Percentiles rank a stretch among this genome's conserved stretches.
Conservation (phyloP, 2,329 filamentous ascomycete species). For the Talaromyces sp. region DNA sequence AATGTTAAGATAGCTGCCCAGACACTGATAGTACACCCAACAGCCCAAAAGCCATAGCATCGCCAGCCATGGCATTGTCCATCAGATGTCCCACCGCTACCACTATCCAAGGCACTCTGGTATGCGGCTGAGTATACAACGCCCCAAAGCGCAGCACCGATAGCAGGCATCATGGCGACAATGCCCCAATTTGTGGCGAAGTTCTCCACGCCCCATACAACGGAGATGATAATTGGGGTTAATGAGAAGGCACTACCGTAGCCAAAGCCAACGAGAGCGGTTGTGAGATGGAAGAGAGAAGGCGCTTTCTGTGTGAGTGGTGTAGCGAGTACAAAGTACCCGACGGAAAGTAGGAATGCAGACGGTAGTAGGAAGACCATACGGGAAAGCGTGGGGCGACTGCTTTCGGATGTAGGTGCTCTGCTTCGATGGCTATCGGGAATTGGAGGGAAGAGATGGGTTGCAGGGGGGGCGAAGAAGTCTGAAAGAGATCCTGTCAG, state of each 20-base stretch:
- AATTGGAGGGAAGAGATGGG: conserved; percentile 59
- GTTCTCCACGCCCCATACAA: conserved; percentile 98
- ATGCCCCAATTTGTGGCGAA: conserved; percentile 99
- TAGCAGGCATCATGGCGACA: conserved; percentile 85
- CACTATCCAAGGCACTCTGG: conserved; percentile 44
- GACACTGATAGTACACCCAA: conserved; percentile 69
- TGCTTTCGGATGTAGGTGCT: conserved; percentile 30
- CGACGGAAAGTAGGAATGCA: conserved; percentile 71
- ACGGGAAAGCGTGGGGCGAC: conserved; percentile 68
- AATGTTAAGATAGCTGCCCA: conserved; percentile 75
- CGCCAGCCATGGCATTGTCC: conserved; percentile 76
- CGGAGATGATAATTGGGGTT: conserved; percentile 88
- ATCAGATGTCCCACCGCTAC: conserved; percentile 35
- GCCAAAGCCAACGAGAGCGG: conserved; percentile 80
- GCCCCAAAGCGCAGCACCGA: conserved; percentile 88
- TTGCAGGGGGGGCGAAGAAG: conserved; percentile 71
- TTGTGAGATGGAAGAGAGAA: conserved; percentile 82
- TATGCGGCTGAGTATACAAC: conserved; percentile 71
- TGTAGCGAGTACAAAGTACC: conserved; percentile 76
- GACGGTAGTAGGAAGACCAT: conserved; percentile 78
- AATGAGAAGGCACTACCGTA: conserved; percentile 92
- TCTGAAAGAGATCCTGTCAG: conserved; percentile 87
- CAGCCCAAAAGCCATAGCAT: conserved; percentile 91
- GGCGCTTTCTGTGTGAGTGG: conserved; percentile 78
- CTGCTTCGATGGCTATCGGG: conserved; percentile 39